Evolutionary conservation across 148 eudicot genomes (phyloP).

Genomic region (Chenopodium suecicum): DNA sequence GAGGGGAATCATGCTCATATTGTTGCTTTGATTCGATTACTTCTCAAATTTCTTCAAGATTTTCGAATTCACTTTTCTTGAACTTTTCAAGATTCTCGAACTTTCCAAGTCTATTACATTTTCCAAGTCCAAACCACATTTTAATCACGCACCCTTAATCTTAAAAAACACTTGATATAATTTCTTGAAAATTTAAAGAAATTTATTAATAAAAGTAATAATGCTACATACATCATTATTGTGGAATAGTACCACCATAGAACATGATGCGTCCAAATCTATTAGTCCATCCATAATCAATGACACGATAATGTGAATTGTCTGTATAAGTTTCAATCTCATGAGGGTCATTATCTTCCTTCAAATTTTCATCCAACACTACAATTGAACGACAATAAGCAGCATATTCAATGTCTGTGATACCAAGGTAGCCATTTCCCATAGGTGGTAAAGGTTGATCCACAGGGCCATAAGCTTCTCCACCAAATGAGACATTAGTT

Average conservation of each 20-base stretch:
- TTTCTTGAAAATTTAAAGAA: too few relatives aligned
- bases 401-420: too few relatives aligned
- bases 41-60: too few relatives aligned
- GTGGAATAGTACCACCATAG: not conserved
- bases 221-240: not conserved
- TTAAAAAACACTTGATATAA: too few relatives aligned
- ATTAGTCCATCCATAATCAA: not conserved
- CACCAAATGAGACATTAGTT: slow-evolving; percentile 1
- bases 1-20: too few relatives aligned
- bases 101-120: too few relatives aligned
- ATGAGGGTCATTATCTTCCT: not conserved
- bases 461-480: not conserved
- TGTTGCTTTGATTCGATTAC: too few relatives aligned
- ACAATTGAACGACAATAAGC: not conserved
- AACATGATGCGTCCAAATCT: not conserved
- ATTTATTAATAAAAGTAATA: too few relatives aligned
- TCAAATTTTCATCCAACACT: not conserved
- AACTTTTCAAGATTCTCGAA: too few relatives aligned
- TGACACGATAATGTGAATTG: not conserved
- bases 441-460: not conserved
- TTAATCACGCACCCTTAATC: too few relatives aligned
- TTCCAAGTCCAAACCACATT: too few relatives aligned
- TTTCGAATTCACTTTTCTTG: too few relatives aligned
- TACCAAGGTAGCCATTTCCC: slow-evolving; percentile 1
- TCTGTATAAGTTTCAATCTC: not conserved